These are phyloP conservation scores for Chalciporus sphaerocephalus DNA, from an alignment of 768 basidiomycete genomes.

Conservation along the genomic window DNA sequence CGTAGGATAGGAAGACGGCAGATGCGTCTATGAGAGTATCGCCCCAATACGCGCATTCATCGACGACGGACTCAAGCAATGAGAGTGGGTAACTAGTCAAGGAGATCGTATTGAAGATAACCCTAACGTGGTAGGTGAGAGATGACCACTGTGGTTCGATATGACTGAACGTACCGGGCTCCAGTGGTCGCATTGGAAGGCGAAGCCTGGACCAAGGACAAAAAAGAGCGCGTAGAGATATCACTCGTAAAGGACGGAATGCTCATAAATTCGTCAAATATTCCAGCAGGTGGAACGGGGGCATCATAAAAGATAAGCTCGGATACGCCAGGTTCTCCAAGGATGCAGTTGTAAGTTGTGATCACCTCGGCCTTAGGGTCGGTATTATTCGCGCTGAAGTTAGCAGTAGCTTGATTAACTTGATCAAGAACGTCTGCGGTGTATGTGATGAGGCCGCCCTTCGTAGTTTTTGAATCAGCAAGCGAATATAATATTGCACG, in stretches of 20 bases:
- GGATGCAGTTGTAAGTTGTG: conserved; percentile 36
- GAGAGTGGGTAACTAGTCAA: conserved; percentile 4
- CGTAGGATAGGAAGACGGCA: conserved; percentile 10
- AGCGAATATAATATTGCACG: not conserved
- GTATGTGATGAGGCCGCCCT: conserved; percentile 50
- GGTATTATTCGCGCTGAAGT: conserved; percentile 15
- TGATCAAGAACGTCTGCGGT: conserved; percentile 5
- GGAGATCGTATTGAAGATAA: too few species aligned
- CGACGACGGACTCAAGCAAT: conserved; percentile 14
- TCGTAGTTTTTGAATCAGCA: not conserved
- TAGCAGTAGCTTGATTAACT: conserved; percentile 17
- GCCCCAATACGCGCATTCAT: conserved; percentile 18
- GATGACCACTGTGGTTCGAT: too few species aligned
- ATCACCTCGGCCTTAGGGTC: conserved; percentile 35
- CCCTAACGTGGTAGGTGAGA: too few species aligned
- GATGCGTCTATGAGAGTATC: not conserved
- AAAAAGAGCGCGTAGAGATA: conserved; percentile 14
- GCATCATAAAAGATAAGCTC: conserved; percentile 54
- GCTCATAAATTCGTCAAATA: conserved; percentile 25
- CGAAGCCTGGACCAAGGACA: conserved; percentile 9
- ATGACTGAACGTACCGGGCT: conserved; percentile 1
- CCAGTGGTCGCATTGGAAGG: not conserved
- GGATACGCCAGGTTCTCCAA: conserved; percentile 14
- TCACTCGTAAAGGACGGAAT: conserved; percentile 9
- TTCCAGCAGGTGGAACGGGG: conserved; percentile 20